phyloP scores from a whole-genome alignment of 495 filamentous ascomycete species.

The Acidomyces sp. region DNA sequence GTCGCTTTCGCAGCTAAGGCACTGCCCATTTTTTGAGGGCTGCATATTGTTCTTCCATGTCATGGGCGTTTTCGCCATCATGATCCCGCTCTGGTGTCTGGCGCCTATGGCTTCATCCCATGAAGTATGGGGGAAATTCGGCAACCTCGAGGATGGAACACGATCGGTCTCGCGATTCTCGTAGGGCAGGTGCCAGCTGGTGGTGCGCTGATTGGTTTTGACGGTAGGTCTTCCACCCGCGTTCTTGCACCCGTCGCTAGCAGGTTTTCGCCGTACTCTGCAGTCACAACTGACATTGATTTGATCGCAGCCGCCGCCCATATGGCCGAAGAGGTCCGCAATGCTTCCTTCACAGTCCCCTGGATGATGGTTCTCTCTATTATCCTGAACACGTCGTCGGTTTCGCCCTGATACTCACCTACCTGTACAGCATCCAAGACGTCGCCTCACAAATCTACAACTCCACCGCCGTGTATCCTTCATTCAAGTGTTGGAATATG shows the following conservation, averaged over 20 bases:
- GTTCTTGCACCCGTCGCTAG: too few relatives aligned
- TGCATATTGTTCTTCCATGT: conserved; percentile 15
- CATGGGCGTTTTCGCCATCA: conserved; percentile 32
- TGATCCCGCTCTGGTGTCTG: conserved; percentile 33
- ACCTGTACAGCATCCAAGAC: conserved; percentile 35
- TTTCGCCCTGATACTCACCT: conserved; percentile 31
- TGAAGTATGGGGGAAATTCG: conserved; percentile 22
- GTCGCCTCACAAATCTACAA: conserved; percentile 29
- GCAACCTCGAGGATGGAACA: conserved; percentile 22
- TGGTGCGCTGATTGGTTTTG: not conserved
- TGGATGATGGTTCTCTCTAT: conserved; percentile 33
- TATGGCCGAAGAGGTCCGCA: conserved; percentile 36
- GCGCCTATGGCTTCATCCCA: conserved; percentile 22
- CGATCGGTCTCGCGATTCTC: conserved; percentile 13
- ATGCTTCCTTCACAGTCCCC: conserved; percentile 33
- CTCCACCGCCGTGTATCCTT: conserved; percentile 35
- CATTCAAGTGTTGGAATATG: conserved; percentile 32
- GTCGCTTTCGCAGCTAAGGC: conserved; percentile 15
- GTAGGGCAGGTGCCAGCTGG: conserved; percentile 13
- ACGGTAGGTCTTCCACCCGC: too few relatives aligned
- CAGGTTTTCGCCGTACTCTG: too few relatives aligned
- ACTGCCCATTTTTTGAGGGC: conserved; percentile 21
- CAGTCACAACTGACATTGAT: too few relatives aligned
- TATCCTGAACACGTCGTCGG: conserved; percentile 34
- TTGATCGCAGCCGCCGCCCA: too few relatives aligned